These are phyloP conservation scores for Austroboletus novae-zelandiae DNA, from an alignment of 1,284 basidiomycete species.

Conservation along the genomic window DNA sequence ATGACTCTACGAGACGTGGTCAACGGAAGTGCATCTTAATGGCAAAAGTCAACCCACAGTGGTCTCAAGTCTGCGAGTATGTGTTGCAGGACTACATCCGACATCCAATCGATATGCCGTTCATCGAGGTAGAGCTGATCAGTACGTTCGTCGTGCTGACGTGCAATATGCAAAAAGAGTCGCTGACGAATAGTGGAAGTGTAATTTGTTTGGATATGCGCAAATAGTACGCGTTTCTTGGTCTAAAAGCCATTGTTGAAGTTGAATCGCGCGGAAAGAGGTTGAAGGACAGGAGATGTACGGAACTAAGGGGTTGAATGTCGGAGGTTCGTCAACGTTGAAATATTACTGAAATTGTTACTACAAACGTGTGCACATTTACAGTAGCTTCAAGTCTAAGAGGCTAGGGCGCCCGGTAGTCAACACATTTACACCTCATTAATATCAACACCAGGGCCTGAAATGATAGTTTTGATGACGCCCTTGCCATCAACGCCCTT, in stretches of 20 bases:
- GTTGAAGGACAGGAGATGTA: neutral
- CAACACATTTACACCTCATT: conserved; percentile 1
- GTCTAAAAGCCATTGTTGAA: conserved; percentile 44
- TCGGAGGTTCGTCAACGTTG: too few species aligned
- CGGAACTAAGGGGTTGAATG: neutral
- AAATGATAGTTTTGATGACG: conserved; percentile 76
- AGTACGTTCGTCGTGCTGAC: conserved; percentile 5
- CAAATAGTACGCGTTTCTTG: conserved; percentile 68
- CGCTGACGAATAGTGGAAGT: conserved; percentile 64
- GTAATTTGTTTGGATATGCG: conserved; percentile 62
- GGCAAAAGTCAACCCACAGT: conserved; percentile 42
- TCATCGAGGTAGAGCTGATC: conserved; percentile 72
- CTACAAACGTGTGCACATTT: too few species aligned
- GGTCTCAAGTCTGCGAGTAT: conserved; percentile 71
- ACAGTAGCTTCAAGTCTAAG: too few species aligned
- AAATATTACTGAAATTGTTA: too few species aligned
- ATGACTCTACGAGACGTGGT: conserved; percentile 48
- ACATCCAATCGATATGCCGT: conserved; percentile 79
- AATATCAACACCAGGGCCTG: conserved; percentile 60
- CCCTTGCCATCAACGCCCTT: conserved; percentile 76
- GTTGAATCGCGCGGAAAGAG: conserved; percentile 10
- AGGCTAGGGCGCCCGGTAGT: too few species aligned
- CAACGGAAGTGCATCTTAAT: neutral
- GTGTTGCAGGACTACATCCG: conserved; percentile 64
- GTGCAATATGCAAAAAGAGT: neutral